Evolutionary conservation across 1,284 basidiomycete genomes (phyloP).

Genomic region (Leccinum pallidistipes): DNA sequence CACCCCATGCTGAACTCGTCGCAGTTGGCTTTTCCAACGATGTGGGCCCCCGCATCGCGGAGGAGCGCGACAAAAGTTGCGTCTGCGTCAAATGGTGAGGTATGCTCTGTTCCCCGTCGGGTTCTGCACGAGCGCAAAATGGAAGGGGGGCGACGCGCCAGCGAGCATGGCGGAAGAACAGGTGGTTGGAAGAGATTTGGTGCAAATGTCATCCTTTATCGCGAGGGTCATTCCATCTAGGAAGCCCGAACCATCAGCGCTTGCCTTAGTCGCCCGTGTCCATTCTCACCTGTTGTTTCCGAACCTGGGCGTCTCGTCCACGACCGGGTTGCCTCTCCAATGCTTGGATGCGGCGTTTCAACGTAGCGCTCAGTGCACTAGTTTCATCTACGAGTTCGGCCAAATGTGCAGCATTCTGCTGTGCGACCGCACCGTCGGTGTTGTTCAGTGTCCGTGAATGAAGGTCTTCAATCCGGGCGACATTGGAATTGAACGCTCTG

Average conservation of each 20-base stretch:
- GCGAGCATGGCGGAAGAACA: constrained; percentile 78
- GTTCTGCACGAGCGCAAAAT: background rate
- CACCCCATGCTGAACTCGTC: constrained; percentile 99
- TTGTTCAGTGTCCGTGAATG: constrained; percentile 79
- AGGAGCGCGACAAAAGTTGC: constrained; percentile 72
- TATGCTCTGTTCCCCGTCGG: constrained; percentile 53
- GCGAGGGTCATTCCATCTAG: constrained; percentile 52
- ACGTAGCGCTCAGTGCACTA: constrained; percentile 67
- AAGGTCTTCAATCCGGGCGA: constrained; percentile 65
- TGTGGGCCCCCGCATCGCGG: constrained; percentile 62
- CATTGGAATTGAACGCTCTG: constrained; percentile 68
- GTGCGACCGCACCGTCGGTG: constrained; percentile 67
- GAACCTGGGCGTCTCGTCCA: constrained; percentile 78
- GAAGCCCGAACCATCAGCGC: background rate
- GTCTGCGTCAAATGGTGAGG: constrained; percentile 79
- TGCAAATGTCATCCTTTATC: constrained; percentile 89
- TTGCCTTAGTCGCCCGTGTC: background rate
- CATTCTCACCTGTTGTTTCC: constrained; percentile 73
- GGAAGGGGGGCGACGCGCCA: constrained; percentile 40
- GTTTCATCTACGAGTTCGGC: constrained; percentile 80
- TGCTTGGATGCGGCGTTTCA: constrained; percentile 80
- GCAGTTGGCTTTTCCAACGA: constrained; percentile 91
- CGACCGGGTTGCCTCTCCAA: constrained; percentile 71
- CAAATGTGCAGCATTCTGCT: constrained; percentile 63
- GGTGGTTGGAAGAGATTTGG: constrained; percentile 65